Evolutionary conservation across 768 basidiomycete species (phyloP), one percentile per base, ranked within the genome.

Genomic region (Lentinus tigrinus): DNA sequence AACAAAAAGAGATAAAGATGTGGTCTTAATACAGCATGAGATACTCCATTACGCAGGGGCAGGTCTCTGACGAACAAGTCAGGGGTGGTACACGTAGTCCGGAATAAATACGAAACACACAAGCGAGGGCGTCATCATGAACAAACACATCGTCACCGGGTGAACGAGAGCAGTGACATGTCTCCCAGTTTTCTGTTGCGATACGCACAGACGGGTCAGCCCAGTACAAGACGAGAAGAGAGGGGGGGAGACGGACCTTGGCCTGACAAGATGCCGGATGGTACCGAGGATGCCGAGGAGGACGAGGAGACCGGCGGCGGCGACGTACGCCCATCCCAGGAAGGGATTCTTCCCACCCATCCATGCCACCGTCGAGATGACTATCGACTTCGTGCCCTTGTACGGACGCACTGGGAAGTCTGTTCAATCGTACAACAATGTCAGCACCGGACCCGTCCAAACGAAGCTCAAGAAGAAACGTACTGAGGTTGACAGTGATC

Each of bases 311-410:
- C 81, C 84, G 2, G 95, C 86, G 1, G 94, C 85, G 16, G 88
- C 95, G 44, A 99, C 88, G 68, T 99, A 99, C 2, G 95, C 93
- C 94, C 95, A 98, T 8, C 97, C 97, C 19, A 99, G 80, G 86
- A 99, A 99, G 1, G 95, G 87, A 66, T 99, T 98, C 77, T 96
- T 95, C 39, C 97, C 97, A 11, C 97, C 97, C 69, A 97, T 93
- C 95, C 96, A 98, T 1, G 95, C 93, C 14, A 97, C 94, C 3
- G 96, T 98, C 43, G 95, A 95, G 61, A 99, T 91, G 31, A 99
- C 95, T 58, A 99, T 81, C 0, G 95, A 95, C 73, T 99, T 99
- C 10, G 96, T 98, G 42, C 97, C 97, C 52, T 87, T 86, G 78
- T 91, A 99, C 9, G 87, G 81, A 47, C 83, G 77, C 48, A 98